A percentile compares a stretch with the other conserved stretches of the same genome.
Evolutionary conservation across 164 flowering plant genomes (phyloP).

Genomic region (Dillenia turbinata): DNA sequence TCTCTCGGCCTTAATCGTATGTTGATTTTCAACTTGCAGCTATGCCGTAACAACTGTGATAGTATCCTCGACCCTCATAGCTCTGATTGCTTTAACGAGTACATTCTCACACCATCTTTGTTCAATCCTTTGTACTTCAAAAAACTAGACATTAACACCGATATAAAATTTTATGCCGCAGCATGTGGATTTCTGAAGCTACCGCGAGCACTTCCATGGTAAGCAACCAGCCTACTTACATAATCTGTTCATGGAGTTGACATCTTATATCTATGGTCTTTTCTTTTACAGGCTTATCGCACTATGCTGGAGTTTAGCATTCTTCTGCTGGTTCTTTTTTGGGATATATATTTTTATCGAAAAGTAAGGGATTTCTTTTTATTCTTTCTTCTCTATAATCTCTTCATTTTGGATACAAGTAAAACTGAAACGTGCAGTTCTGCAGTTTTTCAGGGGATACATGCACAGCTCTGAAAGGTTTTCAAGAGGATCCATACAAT

Average conservation of each 20-base stretch:
- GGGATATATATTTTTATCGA: slow-evolving; percentile 68
- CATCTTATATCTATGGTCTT: too few species aligned
- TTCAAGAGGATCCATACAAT: slow-evolving; percentile 66
- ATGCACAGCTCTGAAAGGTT: slow-evolving; percentile 68
- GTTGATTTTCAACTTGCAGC: slow-evolving; percentile 34
- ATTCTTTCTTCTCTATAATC: not conserved
- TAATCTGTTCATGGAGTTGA: too few species aligned
- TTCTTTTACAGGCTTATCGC: slow-evolving; percentile 50
- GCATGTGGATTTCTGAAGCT: slow-evolving; percentile 39
- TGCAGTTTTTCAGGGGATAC: slow-evolving; percentile 79
- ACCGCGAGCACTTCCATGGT: slow-evolving; percentile 2
- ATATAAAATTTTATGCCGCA: slow-evolving; percentile 21
- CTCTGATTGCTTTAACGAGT: slow-evolving; percentile 40
- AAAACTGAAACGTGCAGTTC: not conserved
- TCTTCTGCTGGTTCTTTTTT: slow-evolving; percentile 66
- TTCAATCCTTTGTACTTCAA: not conserved
- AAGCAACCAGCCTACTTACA: too few species aligned
- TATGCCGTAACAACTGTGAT: slow-evolving; percentile 35
- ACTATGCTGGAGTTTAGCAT: slow-evolving; percentile 63
- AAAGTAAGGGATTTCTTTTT: slow-evolving; percentile 35
- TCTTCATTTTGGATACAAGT: too few species aligned
- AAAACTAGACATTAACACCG: slow-evolving; percentile 1
- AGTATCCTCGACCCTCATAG: slow-evolving; percentile 46
- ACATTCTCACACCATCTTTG: not conserved
- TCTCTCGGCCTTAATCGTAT: not conserved